Conservation (phyloP, 2,329 filamentous ascomycete species). For the Didymella arachidicola region DNA sequence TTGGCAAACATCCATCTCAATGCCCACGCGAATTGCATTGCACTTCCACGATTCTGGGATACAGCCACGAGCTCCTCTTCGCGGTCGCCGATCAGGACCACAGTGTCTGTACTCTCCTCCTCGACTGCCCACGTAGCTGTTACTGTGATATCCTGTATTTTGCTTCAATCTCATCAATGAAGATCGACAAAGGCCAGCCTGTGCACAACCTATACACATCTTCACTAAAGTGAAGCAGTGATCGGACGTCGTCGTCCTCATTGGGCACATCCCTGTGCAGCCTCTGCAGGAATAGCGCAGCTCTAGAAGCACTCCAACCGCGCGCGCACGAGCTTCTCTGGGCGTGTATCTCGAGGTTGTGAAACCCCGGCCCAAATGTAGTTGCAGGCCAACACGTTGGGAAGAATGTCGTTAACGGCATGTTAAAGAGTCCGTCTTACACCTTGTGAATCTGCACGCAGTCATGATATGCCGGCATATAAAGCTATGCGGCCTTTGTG, state of each 20-base stretch:
- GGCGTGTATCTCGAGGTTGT: slow-evolving; percentile 11
- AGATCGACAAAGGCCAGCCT: background rate
- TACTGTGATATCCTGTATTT: slow-evolving; percentile 8
- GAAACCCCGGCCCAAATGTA: slow-evolving; percentile 7
- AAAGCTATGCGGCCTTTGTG: background rate
- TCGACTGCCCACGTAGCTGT: background rate
- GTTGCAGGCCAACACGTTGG: slow-evolving; percentile 11
- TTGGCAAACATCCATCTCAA: slow-evolving; percentile 10
- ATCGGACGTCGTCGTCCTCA: background rate
- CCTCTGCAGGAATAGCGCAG: slow-evolving; percentile 1
- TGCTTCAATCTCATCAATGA: slow-evolving; percentile 9
- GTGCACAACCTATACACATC: background rate
- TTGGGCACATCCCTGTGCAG: background rate
- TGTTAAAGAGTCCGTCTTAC: background rate
- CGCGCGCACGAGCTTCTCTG: background rate
- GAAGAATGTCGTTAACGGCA: slow-evolving; percentile 11
- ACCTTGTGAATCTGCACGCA: background rate
- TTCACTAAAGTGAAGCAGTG: background rate
- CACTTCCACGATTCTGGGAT: background rate
- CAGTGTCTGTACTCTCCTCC: background rate
- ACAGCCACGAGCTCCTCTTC: slow-evolving; percentile 10
- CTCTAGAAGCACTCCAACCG: slow-evolving; percentile 9
- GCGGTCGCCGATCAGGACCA: background rate
- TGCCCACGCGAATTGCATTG: slow-evolving; percentile 14
- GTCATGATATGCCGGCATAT: background rate